Conservation (phyloP, 495 filamentous ascomycete genomes). For the Viridothelium virens region DNA sequence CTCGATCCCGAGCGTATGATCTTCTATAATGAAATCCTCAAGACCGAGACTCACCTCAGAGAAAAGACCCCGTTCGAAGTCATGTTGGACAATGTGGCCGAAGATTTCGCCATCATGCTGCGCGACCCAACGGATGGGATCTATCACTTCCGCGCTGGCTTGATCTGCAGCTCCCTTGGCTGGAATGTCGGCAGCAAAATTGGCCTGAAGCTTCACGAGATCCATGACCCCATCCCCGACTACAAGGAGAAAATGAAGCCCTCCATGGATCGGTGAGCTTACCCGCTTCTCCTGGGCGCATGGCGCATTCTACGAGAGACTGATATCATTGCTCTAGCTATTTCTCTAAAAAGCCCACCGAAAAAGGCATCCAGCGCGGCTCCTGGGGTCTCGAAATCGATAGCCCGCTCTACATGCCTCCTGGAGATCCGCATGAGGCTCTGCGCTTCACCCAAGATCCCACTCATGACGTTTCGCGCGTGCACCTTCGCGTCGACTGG, state of each 20-base stretch:
- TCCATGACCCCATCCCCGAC: slow-evolving; percentile 73
- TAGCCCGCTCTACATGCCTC: slow-evolving; percentile 69
- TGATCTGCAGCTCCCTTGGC: slow-evolving; percentile 72
- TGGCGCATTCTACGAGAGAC: neutral
- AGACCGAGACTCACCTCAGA: slow-evolving; percentile 53
- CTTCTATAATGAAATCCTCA: slow-evolving; percentile 66
- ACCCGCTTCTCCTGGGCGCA: neutral
- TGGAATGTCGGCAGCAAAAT: slow-evolving; percentile 76
- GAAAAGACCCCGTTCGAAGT: slow-evolving; percentile 62
- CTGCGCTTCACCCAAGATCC: slow-evolving; percentile 50
- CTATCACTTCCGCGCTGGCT: slow-evolving; percentile 70
- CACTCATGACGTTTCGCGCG: slow-evolving; percentile 49
- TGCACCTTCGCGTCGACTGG: slow-evolving; percentile 81
- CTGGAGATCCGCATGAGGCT: slow-evolving; percentile 59
- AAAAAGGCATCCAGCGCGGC: slow-evolving; percentile 73
- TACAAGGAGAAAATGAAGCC: slow-evolving; percentile 88
- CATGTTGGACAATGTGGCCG: slow-evolving; percentile 74
- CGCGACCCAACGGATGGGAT: slow-evolving; percentile 62
- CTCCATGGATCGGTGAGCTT: slow-evolving; percentile 67
- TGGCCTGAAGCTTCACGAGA: slow-evolving; percentile 61
- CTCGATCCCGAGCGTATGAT: slow-evolving; percentile 51
- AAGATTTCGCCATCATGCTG: slow-evolving; percentile 79
- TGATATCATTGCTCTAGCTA: slow-evolving; percentile 41
- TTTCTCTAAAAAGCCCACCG: slow-evolving; percentile 69
- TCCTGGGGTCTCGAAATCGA: slow-evolving; percentile 83